phyloP scores from a whole-genome alignment of 139 green algal genomes.

The Eudorina sp. region DNA sequence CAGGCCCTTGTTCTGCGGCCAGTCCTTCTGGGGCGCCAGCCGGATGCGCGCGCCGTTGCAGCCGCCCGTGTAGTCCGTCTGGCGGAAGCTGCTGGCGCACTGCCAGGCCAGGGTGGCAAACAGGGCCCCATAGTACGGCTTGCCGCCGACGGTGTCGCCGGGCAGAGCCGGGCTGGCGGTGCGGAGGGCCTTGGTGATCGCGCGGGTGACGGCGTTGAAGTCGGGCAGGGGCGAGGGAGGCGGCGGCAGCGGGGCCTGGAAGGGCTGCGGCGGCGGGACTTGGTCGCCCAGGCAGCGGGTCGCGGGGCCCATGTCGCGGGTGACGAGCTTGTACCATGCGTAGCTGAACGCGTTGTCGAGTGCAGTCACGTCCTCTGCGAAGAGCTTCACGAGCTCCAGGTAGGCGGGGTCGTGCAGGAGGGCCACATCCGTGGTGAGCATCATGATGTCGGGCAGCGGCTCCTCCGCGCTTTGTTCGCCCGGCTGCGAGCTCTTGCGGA shows the following conservation, averaged over 20 bases:
- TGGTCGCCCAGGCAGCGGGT: slow-evolving; percentile 27
- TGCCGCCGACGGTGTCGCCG: slow-evolving; percentile 6
- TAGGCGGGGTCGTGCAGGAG: slow-evolving; percentile 56
- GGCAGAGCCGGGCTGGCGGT: not conserved
- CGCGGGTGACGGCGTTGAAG: slow-evolving; percentile 17
- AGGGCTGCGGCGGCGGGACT: slow-evolving; percentile 55
- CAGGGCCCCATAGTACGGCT: slow-evolving; percentile 49
- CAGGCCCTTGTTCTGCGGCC: slow-evolving; percentile 49
- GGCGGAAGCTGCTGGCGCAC: slow-evolving; percentile 59
- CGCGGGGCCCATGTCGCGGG: slow-evolving; percentile 48
- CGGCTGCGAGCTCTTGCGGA: too few species aligned
- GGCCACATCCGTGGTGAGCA: slow-evolving; percentile 63
- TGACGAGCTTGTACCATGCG: slow-evolving; percentile 60
- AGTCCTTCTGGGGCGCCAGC: slow-evolving; percentile 59
- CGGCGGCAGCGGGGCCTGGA: slow-evolving; percentile 55
- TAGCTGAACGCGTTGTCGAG: slow-evolving; percentile 51
- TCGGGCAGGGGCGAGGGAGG: not conserved
- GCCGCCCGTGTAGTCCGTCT: slow-evolving; percentile 61
- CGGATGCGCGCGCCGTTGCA: slow-evolving; percentile 68
- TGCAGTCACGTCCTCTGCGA: slow-evolving; percentile 8
- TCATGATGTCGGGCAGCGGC: slow-evolving; percentile 54
- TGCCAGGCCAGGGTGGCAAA: slow-evolving; percentile 58
- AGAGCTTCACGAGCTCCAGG: slow-evolving; percentile 47
- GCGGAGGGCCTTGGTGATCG: not conserved
- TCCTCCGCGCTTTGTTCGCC: not conserved